Conservation (phyloP, 345 rosid genomes). For the Eutrema yunnanense region DNA sequence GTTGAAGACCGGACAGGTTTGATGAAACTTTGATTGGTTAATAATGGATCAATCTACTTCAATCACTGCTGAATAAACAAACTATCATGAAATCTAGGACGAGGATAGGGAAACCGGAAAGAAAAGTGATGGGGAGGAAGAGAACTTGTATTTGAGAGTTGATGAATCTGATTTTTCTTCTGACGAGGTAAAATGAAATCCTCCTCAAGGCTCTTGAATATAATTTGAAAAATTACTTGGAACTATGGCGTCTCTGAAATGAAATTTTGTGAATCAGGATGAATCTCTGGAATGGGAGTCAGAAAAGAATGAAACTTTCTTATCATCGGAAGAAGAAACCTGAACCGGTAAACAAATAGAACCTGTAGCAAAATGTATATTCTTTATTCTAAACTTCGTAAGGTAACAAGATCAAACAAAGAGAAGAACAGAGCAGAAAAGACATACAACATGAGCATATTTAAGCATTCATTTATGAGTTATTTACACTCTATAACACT, state of each 20-base stretch:
- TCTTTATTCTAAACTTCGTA: background rate
- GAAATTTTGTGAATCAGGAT: constrained; percentile 15
- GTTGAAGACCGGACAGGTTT: constrained; percentile 38
- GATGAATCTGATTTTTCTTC: constrained; percentile 36
- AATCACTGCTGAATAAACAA: background rate
- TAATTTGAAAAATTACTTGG: background rate
- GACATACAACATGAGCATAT: no score
- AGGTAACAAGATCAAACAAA: no score
- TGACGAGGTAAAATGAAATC: constrained; percentile 48
- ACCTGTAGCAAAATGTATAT: background rate
- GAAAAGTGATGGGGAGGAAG: constrained; percentile 34
- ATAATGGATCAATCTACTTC: background rate
- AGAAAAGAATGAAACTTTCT: constrained; percentile 12
- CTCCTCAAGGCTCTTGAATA: background rate
- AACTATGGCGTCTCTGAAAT: background rate
- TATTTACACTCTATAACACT: no score
- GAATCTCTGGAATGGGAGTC: constrained; percentile 13
- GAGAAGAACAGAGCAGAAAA: no score
- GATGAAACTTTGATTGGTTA: background rate
- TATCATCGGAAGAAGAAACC: background rate
- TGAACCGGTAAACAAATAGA: constrained; percentile 1
- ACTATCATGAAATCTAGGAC: constrained; percentile 32
- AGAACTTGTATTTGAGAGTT: constrained; percentile 23
- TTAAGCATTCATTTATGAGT: no score
- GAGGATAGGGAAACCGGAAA: constrained; percentile 34